Evolutionary conservation across 1,139 yeast species (phyloP), one percentile per base, ranked within the genome.

Genomic region (Debaryomycetaceae sp.): DNA sequence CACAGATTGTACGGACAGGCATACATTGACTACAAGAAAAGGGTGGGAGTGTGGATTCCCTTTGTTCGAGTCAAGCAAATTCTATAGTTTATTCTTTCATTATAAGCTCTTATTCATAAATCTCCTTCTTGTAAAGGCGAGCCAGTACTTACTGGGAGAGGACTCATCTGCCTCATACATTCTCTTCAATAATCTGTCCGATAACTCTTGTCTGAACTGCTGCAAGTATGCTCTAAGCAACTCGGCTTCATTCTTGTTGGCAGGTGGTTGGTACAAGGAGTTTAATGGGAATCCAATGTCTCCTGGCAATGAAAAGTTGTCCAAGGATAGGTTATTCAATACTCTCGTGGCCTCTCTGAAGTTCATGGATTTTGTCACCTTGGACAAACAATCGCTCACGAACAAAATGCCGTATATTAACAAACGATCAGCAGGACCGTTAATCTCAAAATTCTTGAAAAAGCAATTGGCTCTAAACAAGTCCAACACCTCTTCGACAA

Each of bases 381-480:
- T 78, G 42, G 83, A 74, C 51, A 93, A 75, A 65, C 97, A 89
- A 60, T 89, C 96, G 47, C 95, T 87, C 37, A 88, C 81, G 63
- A 82, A 93, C 49, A 95, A 72, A 48, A 93, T 93, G n/a, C 99
- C 99, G 63, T 93, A 93, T 58, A 95, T 91, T 50, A 93, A 75
- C n/a, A 93, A 79, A 54, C 99, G 78, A 66, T 93, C 99, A 3
- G 97, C 87, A 17, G 96, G 89, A 9, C 97, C 96, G 63, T 89
- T 89, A 69, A 93, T 90, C 69, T 95, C 99, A 66, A 93, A 95
- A 74, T 93, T 93, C 63, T 88, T 86, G 78, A 95, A 93, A 68
- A 93, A 91, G 6, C 97, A 87, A 66, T 93, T 93, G 58, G 98
- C 97, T 54, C 99, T 78, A 67, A 93, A 93, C 48, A 93, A 76